Evolutionary conservation across 148 eudicot genomes (phyloP).

Genomic region (Nepenthes mirabilis): DNA sequence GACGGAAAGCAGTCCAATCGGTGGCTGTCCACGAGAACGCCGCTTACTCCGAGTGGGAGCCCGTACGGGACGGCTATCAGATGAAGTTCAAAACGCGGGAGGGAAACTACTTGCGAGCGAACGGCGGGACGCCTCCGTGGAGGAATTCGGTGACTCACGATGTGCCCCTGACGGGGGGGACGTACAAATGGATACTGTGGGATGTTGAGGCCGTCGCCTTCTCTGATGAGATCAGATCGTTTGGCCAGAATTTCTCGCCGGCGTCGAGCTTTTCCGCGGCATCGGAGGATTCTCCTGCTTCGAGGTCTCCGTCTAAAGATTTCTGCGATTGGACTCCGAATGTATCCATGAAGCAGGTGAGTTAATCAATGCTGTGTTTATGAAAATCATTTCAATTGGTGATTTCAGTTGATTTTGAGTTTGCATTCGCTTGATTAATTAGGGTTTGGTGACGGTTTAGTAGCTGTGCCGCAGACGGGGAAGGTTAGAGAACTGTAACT

Average conservation of each 20-base stretch:
- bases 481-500: too few relatives aligned
- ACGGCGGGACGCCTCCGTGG: slow-evolving; percentile 85
- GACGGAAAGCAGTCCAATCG: slow-evolving; percentile 39
- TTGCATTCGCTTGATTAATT: too few relatives aligned
- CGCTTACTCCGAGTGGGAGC: slow-evolving; percentile 42
- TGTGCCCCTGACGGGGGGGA: slow-evolving; percentile 23
- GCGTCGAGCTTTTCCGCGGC: background rate
- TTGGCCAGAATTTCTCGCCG: background rate
- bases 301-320: background rate
- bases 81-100: slow-evolving; percentile 29
- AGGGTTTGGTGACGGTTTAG: too few relatives aligned
- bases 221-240: background rate
- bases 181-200: slow-evolving; percentile 54
- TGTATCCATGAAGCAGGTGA: background rate
- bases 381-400: too few relatives aligned
- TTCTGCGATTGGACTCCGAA: background rate
- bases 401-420: too few relatives aligned
- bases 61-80: slow-evolving; percentile 52
- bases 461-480: too few relatives aligned
- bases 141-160: slow-evolving; percentile 66
- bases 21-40: background rate
- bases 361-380: background rate
- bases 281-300: background rate
- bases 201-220: slow-evolving; percentile 47
- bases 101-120: slow-evolving; percentile 52